Percentiles rank a stretch among this genome's conserved stretches.
These are phyloP conservation scores for Viridothelium virens DNA, from an alignment of 495 filamentous ascomycete genomes.

Conservation along the genomic window DNA sequence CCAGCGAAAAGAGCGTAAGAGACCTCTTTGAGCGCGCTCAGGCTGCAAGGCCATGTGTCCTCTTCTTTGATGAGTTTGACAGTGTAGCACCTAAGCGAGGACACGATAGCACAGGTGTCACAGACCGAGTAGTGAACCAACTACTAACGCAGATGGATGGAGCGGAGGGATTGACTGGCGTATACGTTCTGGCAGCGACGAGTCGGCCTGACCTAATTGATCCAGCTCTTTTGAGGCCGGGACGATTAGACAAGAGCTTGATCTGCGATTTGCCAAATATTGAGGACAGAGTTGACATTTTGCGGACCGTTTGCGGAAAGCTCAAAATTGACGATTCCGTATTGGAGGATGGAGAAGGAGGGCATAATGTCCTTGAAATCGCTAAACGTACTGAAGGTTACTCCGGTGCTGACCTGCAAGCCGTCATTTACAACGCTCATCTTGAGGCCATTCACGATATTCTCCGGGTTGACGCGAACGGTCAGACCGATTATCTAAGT, in stretches of 20 bases:
- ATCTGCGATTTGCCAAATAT: slow-evolving; percentile 77
- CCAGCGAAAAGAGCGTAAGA: slow-evolving; percentile 86
- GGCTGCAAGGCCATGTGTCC: slow-evolving; percentile 80
- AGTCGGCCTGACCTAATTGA: slow-evolving; percentile 88
- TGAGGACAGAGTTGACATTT: slow-evolving; percentile 79
- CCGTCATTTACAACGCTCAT: slow-evolving; percentile 91
- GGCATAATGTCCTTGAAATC: slow-evolving; percentile 54
- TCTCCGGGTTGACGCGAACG: slow-evolving; percentile 55
- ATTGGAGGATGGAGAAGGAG: slow-evolving; percentile 36
- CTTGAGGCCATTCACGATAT: slow-evolving; percentile 93
- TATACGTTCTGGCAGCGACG: slow-evolving; percentile 93
- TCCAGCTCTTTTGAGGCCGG: slow-evolving; percentile 80
- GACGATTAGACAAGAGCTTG: slow-evolving; percentile 81
- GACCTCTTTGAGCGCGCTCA: slow-evolving; percentile 89
- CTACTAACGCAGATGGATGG: slow-evolving; percentile 98
- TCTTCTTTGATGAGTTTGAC: slow-evolving; percentile 99
- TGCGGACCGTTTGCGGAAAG: slow-evolving; percentile 70
- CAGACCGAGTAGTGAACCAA: slow-evolving; percentile 97
- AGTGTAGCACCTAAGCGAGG: slow-evolving; percentile 94
- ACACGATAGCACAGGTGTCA: slow-evolving; percentile 93
- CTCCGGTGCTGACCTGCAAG: slow-evolving; percentile 89
- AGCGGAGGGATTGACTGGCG: slow-evolving; percentile 85
- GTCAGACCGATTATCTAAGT: slow-evolving; percentile 10
- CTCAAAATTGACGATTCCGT: slow-evolving; percentile 60
- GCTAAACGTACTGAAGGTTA: slow-evolving; percentile 80